A percentile compares a stretch with the other conserved stretches of the same genome.
Evolutionary conservation across 78 protist species (phyloP).

Genomic region (Dictyostelium intermedium): DNA sequence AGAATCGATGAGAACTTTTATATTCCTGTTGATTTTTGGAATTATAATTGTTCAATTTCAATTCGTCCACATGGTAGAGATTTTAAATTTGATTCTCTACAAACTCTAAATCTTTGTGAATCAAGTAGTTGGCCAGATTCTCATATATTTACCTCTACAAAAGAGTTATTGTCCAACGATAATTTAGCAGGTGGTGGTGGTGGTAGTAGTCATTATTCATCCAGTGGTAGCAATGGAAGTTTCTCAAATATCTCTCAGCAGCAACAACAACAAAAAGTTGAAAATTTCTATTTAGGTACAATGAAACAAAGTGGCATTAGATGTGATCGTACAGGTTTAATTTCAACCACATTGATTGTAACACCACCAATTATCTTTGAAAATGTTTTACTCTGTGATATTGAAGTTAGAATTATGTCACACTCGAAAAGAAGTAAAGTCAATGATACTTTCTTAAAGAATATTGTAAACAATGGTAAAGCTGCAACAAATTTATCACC

Average conservation of each 20-base stretch:
- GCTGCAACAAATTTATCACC: background rate
- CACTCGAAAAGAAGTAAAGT: constrained; percentile 5
- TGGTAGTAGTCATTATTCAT: background rate
- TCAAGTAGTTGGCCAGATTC: constrained; percentile 45
- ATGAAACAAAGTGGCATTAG: constrained; percentile 34
- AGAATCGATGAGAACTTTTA: constrained; percentile 49
- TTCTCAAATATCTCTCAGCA: background rate
- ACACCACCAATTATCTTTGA: constrained; percentile 68
- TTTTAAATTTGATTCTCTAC: background rate
- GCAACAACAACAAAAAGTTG: background rate
- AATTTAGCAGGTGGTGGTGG: background rate
- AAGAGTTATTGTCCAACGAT: background rate
- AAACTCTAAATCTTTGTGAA: constrained; percentile 20
- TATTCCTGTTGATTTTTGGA: constrained; percentile 69
- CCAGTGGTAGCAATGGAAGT: background rate
- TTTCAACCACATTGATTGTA: constrained; percentile 24
- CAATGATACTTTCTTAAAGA: constrained; percentile 12
- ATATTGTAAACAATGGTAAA: background rate
- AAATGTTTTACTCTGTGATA: constrained; percentile 41
- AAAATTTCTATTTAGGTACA: constrained; percentile 8
- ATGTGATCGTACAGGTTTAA: constrained; percentile 51
- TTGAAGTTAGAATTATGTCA: constrained; percentile 7
- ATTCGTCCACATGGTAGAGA: constrained; percentile 58
- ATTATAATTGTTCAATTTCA: constrained; percentile 10
- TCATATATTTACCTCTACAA: constrained; percentile 1